These are phyloP conservation scores for Globisporangium orthogonon DNA, from an alignment of 352 stramenopile genomes.

Conservation along the genomic window DNA sequence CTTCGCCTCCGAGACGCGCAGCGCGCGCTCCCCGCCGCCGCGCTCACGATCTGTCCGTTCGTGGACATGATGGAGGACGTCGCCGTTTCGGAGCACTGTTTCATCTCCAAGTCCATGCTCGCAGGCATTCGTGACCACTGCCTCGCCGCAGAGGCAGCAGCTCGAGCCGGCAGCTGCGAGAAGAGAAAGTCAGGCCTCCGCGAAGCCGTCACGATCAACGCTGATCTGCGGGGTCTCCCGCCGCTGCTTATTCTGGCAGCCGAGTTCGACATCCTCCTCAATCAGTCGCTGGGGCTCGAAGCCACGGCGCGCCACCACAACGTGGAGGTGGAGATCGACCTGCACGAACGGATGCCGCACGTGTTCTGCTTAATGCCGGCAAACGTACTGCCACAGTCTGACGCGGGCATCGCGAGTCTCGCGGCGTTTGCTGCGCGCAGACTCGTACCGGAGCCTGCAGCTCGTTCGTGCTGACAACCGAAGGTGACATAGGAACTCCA, in stretches of 20 bases:
- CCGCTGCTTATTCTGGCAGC: slow-evolving; percentile 28
- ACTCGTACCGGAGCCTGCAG: background rate
- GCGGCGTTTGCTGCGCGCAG: slow-evolving; percentile 27
- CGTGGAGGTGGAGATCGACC: slow-evolving; percentile 30
- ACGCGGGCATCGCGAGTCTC: slow-evolving; percentile 27
- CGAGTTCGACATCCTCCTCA: slow-evolving; percentile 23
- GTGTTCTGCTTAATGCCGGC: slow-evolving; percentile 28
- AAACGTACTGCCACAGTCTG: slow-evolving; percentile 18
- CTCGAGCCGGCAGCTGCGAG: background rate
- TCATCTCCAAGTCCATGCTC: slow-evolving; percentile 15
- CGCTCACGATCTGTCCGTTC: slow-evolving; percentile 27
- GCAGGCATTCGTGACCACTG: slow-evolving; percentile 6
- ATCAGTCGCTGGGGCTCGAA: slow-evolving; percentile 20
- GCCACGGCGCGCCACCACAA: slow-evolving; percentile 19
- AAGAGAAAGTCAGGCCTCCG: background rate
- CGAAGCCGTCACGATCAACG: slow-evolving; percentile 8
- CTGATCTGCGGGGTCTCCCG: slow-evolving; percentile 18
- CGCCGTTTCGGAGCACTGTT: slow-evolving; percentile 15
- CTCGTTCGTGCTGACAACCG: background rate
- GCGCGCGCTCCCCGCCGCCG: slow-evolving; percentile 20
- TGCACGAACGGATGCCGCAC: slow-evolving; percentile 30
- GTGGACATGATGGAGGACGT: slow-evolving; percentile 26
- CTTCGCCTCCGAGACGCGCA: slow-evolving; percentile 23
- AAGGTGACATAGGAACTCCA: too few relatives aligned
- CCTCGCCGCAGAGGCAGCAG: background rate